Conservation (phyloP, 352 stramenopile species). For the Aphanomyces invadans region DNA sequence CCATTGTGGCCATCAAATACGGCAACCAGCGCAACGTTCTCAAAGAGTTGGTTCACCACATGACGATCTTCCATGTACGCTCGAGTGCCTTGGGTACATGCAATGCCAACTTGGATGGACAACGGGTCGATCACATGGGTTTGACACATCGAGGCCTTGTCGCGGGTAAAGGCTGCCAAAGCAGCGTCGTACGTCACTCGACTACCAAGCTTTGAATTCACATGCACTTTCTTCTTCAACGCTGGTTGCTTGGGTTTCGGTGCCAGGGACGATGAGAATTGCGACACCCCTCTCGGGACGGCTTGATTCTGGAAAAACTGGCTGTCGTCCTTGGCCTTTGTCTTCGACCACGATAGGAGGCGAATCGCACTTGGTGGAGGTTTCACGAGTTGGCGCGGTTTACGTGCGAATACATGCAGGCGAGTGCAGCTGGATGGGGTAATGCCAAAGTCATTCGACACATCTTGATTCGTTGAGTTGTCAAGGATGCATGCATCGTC, state of each 20-base stretch:
- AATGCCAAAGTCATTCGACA: background rate
- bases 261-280: no score
- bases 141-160: background rate
- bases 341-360: background rate
- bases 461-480: background rate
- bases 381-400: background rate
- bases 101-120: slow-evolving; percentile 37
- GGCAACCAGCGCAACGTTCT: slow-evolving; percentile 43
- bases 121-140: background rate
- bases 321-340: background rate
- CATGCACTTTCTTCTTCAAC: no score
- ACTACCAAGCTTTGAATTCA: background rate
- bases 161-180: background rate
- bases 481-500: background rate
- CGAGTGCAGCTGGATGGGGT: background rate
- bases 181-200: background rate
- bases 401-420: background rate
- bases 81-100: slow-evolving; percentile 50
- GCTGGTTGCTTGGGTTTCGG: no score
- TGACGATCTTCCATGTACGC: slow-evolving; percentile 78
- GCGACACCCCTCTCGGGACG: no score
- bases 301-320: no score
- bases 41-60: slow-evolving; percentile 51
- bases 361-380: background rate
- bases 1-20: slow-evolving; percentile 77